Base-by-base conservation (phyloP, 1,284 basidiomycete species). In the Neotropicomus parvogracilis region DNA sequence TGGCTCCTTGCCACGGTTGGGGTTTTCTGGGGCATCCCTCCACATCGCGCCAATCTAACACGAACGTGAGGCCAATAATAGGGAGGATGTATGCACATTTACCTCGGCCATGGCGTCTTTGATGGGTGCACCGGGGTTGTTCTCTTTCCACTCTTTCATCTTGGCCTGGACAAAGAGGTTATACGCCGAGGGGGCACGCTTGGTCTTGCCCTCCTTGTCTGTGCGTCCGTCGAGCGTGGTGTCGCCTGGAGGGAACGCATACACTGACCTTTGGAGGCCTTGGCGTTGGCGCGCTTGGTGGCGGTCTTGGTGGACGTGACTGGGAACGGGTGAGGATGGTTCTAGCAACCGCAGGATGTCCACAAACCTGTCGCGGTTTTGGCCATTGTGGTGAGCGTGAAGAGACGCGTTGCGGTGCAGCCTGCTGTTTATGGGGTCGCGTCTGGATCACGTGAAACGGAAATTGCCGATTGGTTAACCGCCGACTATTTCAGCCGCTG, bases 11-110 rank as follows among this genome's bases (percentile, higher is more conserved):
- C 79, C 80, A 31, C 77, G 72, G 50, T 79, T 81, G 1, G 80
- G 79, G 57, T 82, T 81, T 56, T 81, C 78, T 2, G 77, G 76
- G 0, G 79, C 70, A 48, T 79, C 73, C 40, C 66, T 71, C 80
- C 80, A 82, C 50, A 77, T 46, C 0, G 58, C 66, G 6, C 73
- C 79, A 50, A 82, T 78, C 80, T 82, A 53, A 13, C 29, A 21
- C 8, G 19, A 40, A 28, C 5, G 20, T 67, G 50, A 61, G 54
- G 34, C 19, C 36, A 29, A 38, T 6, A 16, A 5, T 11, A 37
- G n/a, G 17, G 21, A 8, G 8, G 24, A 48, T 54, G 44, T 51
- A 46, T 44, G 49, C 41, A 66, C 34, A 28, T 67, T 33, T 59
- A 79, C 80, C 52, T 74, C 72, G 7, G 49, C 53, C 77, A 81